phyloP scores from a whole-genome alignment of 176 grass and related monocot genomes.

The Rhynchospora breviuscula region DNA sequence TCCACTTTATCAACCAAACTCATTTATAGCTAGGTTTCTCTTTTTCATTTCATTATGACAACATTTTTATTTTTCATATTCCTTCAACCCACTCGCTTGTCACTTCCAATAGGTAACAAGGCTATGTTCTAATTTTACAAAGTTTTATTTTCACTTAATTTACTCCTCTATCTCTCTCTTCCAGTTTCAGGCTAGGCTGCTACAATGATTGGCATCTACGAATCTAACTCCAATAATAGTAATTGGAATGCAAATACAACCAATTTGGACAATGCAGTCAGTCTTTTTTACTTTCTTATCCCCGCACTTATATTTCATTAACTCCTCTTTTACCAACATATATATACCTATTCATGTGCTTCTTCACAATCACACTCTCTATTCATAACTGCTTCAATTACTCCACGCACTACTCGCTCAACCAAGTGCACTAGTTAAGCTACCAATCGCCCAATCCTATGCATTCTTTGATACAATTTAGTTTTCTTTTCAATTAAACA shows the following conservation, averaged over 20 bases:
- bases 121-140: neutral
- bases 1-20: too few relatives aligned
- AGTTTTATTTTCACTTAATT: neutral
- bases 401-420: neutral
- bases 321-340: neutral
- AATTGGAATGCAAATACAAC: neutral
- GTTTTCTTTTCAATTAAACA: neutral
- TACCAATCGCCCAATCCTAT: neutral
- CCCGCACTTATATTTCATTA: too few relatives aligned
- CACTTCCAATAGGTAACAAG: neutral
- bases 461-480: neutral
- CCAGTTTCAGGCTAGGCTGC: neutral
- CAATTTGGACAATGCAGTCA: slow-evolving; percentile 22
- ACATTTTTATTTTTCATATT: neutral
- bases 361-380: too few relatives aligned
- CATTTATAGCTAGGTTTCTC: too few relatives aligned
- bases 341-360: neutral
- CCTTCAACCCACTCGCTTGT: neutral
- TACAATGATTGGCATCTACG: slow-evolving; percentile 21
- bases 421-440: neutral
- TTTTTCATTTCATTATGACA: too few relatives aligned
- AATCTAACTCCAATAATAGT: neutral
- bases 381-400: neutral
- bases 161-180: neutral
- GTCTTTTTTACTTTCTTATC: neutral